Conservation (phyloP, 345 rosid species). For the Acer saccharum region DNA sequence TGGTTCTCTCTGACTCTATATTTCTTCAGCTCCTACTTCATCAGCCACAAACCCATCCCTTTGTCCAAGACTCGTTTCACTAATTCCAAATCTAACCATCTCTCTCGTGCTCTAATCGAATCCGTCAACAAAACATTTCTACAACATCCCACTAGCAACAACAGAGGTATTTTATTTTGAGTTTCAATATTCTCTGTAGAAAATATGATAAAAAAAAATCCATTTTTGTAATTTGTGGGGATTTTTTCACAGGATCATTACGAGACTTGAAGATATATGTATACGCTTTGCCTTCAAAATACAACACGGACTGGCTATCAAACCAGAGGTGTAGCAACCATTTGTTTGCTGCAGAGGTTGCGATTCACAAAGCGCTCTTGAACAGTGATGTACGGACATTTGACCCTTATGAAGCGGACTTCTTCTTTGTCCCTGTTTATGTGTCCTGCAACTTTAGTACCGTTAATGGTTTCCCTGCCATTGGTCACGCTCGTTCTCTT, state of each 20-base stretch:
- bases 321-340: constrained; percentile 84
- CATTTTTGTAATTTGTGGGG: no score
- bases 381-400: constrained; percentile 64
- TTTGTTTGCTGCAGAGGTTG: constrained; percentile 94
- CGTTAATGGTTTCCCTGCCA: constrained; percentile 85
- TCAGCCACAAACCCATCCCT: constrained; percentile 56
- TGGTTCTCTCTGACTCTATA: constrained; percentile 74
- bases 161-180: constrained; percentile 34
- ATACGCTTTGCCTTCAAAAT: constrained; percentile 77
- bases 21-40: constrained; percentile 67
- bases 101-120: constrained; percentile 75
- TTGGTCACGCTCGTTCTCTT: constrained; percentile 83
- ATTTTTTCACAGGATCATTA: constrained; percentile 34
- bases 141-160: constrained; percentile 25
- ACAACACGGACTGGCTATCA: constrained; percentile 75
- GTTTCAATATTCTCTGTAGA: no score
- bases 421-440: constrained; percentile 93
- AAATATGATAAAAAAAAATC: no score
- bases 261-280: constrained; percentile 73
- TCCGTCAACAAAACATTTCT: constrained; percentile 39
- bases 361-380: constrained; percentile 69
- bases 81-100: constrained; percentile 41
- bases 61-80: constrained; percentile 38
- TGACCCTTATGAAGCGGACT: constrained; percentile 83
- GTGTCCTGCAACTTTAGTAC: constrained; percentile 95